Evolutionary conservation across 306 rosid species (phyloP).

Genomic region (Glycine tomentella): DNA sequence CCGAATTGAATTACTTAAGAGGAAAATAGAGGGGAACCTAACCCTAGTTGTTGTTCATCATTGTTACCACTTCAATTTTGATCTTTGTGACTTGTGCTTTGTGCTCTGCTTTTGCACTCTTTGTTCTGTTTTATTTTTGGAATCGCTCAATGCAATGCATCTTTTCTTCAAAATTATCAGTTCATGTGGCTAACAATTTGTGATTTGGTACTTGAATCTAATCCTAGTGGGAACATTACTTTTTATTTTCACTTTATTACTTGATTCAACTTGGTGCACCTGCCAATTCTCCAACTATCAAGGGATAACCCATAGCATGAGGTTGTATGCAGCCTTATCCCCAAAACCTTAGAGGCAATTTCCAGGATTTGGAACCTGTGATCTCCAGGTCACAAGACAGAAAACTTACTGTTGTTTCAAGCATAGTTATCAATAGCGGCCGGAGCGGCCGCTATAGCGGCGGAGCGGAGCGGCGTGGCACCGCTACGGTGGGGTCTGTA

Average conservation of each 20-base stretch:
- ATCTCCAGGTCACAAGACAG: background rate
- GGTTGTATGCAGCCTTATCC: background rate
- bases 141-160: background rate
- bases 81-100: background rate
- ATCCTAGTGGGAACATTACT: background rate
- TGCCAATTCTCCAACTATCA: background rate
- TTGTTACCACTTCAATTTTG: background rate
- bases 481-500: no score
- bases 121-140: background rate
- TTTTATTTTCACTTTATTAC: background rate
- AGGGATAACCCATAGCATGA: background rate
- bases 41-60: no score
- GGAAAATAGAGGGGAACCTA: no score
- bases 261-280: background rate
- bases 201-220: background rate
- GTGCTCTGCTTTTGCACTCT: conserved; percentile 1
- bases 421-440: no score
- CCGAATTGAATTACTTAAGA: no score
- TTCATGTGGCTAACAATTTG: background rate
- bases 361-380: background rate
- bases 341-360: background rate
- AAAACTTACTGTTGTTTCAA: background rate
- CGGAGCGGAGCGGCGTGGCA: no score
- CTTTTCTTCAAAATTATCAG: background rate
- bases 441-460: no score